Evolutionary conservation across 2,329 filamentous ascomycete species (phyloP).

Genomic region (Helotiales sp.): DNA sequence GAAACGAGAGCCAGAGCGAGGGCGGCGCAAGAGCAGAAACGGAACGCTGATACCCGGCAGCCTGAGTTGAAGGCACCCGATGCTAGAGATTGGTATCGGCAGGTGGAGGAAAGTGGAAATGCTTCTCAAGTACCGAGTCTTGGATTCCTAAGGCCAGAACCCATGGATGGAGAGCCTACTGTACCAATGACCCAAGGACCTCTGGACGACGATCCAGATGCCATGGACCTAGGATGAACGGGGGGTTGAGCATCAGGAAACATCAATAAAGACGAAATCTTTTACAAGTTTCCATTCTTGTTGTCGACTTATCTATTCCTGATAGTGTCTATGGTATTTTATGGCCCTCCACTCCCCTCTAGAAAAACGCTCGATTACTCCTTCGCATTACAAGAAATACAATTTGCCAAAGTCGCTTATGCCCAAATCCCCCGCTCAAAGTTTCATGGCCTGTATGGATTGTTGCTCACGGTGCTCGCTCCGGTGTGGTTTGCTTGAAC

Average conservation of each 20-base stretch:
- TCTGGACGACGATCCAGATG: slow-evolving; percentile 58
- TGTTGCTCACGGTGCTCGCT: slow-evolving; percentile 38
- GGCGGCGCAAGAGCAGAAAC: slow-evolving; percentile 58
- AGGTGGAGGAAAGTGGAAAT: slow-evolving; percentile 17
- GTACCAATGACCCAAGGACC: not conserved
- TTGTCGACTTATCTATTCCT: slow-evolving; percentile 41
- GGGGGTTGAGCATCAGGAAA: slow-evolving; percentile 14
- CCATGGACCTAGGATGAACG: slow-evolving; percentile 64
- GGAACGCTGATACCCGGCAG: slow-evolving; percentile 35
- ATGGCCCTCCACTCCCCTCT: not conserved
- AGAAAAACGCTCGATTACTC: slow-evolving; percentile 33
- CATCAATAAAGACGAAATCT: slow-evolving; percentile 23
- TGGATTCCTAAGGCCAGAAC: slow-evolving; percentile 6
- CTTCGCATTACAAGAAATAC: slow-evolving; percentile 31
- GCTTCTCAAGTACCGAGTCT: not conserved
- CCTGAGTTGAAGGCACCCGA: slow-evolving; percentile 30
- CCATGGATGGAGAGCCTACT: slow-evolving; percentile 18
- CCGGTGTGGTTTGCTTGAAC: slow-evolving; percentile 43
- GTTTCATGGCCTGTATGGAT: slow-evolving; percentile 42
- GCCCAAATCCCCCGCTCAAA: slow-evolving; percentile 1
- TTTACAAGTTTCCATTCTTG: slow-evolving; percentile 25
- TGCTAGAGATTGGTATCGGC: slow-evolving; percentile 27
- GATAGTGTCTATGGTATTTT: slow-evolving; percentile 37
- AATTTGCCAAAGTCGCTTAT: slow-evolving; percentile 13
- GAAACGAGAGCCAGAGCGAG: slow-evolving; percentile 75